phyloP scores from a whole-genome alignment of 805 yeast genomes.

The Candida xiaguanensis region DNA sequence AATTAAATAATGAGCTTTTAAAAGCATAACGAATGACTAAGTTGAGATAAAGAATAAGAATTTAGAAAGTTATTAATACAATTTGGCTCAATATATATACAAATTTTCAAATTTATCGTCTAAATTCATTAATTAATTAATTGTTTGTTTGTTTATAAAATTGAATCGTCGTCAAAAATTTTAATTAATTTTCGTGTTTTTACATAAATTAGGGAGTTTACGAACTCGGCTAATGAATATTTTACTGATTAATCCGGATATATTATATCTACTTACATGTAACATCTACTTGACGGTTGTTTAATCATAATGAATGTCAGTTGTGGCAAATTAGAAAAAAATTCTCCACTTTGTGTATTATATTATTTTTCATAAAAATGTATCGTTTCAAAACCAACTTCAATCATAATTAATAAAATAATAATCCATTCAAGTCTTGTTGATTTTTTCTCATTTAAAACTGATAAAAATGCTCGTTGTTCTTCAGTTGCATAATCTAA shows the following conservation, averaged over 20 bases:
- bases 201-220: background rate
- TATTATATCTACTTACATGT: no score
- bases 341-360: no score
- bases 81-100: background rate
- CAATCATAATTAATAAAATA: constrained; percentile 76
- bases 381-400: constrained; percentile 75
- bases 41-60: background rate
- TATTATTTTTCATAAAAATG: constrained; percentile 52
- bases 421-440: constrained; percentile 85
- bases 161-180: background rate
- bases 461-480: constrained; percentile 69
- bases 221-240: no score
- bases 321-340: no score
- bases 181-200: background rate
- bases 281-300: no score
- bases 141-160: background rate
- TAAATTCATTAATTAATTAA: background rate
- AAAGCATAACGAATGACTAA: constrained; percentile 6
- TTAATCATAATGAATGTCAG: no score
- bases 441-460: constrained; percentile 72
- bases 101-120: background rate
- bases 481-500: constrained; percentile 90
- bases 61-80: background rate
- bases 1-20: background rate
- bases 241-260: no score